Conservation (phyloP, 345 rosid species). For the Hibiscus mutabilis region DNA sequence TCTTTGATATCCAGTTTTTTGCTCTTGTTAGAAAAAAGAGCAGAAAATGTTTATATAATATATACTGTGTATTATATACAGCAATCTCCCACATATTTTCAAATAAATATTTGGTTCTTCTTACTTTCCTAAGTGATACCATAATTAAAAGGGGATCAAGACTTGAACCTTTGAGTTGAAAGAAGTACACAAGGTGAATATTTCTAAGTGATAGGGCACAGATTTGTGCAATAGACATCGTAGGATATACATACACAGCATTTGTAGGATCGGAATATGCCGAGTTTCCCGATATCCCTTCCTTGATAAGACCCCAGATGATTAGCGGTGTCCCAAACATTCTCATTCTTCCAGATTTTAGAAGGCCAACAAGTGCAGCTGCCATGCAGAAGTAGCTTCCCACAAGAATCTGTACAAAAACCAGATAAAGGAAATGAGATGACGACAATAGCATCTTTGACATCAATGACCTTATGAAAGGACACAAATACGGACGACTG, state of each 20-base stretch:
- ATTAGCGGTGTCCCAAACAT: slow-evolving; percentile 84
- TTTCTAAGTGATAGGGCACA: no score
- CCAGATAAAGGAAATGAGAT: background rate
- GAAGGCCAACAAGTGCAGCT: slow-evolving; percentile 71
- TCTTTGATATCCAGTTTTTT: no score
- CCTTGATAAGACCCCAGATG: slow-evolving; percentile 91
- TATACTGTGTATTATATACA: no score
- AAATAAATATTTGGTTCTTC: no score
- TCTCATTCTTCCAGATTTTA: slow-evolving; percentile 90
- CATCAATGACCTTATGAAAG: background rate
- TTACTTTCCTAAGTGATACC: no score
- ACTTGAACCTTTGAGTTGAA: no score
- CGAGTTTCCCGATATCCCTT: slow-evolving; percentile 79
- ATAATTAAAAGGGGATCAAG: no score
- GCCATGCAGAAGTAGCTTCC: slow-evolving; percentile 94
- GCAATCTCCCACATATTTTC: no score
- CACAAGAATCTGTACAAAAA: slow-evolving; percentile 65
- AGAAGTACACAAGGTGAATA: no score
- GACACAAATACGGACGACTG: background rate
- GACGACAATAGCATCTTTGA: background rate
- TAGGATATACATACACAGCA: slow-evolving; percentile 68
- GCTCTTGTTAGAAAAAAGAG: no score
- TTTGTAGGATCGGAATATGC: slow-evolving; percentile 57
- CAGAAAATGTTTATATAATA: no score
- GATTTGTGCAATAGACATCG: slow-evolving; percentile 9